phyloP scores from a whole-genome alignment of 116 monocot genomes.

The Posidonia oceanica region DNA sequence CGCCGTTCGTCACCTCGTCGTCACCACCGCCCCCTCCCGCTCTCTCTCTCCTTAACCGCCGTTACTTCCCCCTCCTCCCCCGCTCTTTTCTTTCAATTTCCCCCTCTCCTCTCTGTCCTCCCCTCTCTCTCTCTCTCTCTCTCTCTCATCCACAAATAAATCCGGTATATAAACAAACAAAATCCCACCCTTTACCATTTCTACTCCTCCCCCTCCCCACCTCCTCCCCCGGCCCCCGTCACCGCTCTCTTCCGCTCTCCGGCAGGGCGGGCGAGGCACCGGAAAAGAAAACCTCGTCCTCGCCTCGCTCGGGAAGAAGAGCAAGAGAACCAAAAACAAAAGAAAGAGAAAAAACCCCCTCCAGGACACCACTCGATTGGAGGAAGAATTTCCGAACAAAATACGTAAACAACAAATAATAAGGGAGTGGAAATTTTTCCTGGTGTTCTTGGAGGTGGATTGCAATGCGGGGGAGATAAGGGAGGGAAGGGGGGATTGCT shows the following conservation, averaged over 20 bases:
- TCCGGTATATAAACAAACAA: too few relatives aligned
- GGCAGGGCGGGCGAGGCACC: conserved; percentile 7
- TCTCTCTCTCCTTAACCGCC: too few relatives aligned
- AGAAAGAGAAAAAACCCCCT: too few relatives aligned
- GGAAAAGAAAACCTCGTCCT: neutral
- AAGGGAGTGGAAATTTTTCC: neutral
- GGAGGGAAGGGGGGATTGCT: conserved; percentile 11
- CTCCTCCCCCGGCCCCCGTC: neutral
- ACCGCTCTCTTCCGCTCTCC: conserved; percentile 2
- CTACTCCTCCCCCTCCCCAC: neutral
- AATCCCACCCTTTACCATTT: neutral
- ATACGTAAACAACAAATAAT: neutral
- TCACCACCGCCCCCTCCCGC: too few relatives aligned
- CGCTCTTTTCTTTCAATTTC: conserved; percentile 6
- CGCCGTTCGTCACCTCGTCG: too few relatives aligned
- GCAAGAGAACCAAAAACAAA: too few relatives aligned
- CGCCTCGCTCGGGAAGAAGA: neutral
- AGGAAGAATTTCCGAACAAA: too few relatives aligned
- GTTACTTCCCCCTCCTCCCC: neutral
- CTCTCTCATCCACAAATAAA: conserved; percentile 5
- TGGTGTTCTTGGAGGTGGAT: neutral
- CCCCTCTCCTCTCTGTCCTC: conserved; percentile 1
- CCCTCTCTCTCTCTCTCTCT: neutral
- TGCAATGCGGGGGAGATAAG: neutral
- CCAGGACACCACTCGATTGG: too few relatives aligned